Evolutionary conservation across 2,329 filamentous ascomycete species (phyloP).

Genomic region (Magnaporthales sp.): DNA sequence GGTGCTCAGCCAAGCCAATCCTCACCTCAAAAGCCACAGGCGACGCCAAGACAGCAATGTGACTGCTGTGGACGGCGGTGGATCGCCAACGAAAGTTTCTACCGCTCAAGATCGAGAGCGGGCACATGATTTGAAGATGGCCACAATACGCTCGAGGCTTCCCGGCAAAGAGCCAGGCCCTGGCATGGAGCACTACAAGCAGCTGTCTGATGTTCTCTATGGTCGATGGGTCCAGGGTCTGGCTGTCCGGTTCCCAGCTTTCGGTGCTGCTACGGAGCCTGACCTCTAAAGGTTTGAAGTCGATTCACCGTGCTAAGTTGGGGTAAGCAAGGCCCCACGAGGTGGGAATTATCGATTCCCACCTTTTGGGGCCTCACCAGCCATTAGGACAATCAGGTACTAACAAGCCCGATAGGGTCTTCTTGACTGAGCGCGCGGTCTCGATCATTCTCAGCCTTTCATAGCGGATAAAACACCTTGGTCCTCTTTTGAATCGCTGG

Average conservation of each 20-base stretch:
- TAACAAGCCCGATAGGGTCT: neutral
- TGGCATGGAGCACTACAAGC: conserved; percentile 88
- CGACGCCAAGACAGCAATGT: conserved; percentile 45
- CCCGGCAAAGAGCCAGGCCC: conserved; percentile 41
- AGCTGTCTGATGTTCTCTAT: conserved; percentile 86
- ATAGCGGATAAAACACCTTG: neutral
- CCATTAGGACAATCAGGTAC: neutral
- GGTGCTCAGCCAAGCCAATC: conserved; percentile 72
- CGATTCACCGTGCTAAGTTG: neutral
- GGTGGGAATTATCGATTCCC: too few species aligned
- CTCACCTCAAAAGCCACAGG: conserved; percentile 72
- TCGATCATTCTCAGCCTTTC: neutral
- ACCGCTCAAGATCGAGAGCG: conserved; percentile 18
- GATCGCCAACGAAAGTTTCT: conserved; percentile 4
- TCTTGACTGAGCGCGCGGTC: neutral
- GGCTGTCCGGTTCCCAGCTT: conserved; percentile 26
- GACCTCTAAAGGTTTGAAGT: neutral
- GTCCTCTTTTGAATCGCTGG: neutral
- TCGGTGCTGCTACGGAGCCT: neutral
- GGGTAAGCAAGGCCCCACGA: neutral
- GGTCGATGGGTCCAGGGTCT: conserved; percentile 82
- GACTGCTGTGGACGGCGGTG: conserved; percentile 11
- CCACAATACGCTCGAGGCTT: conserved; percentile 41
- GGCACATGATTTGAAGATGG: conserved; percentile 35
- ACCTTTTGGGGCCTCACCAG: neutral